Conservation (phyloP, 192 early-diverging fungal genomes). For the Podochytrium sp. region DNA sequence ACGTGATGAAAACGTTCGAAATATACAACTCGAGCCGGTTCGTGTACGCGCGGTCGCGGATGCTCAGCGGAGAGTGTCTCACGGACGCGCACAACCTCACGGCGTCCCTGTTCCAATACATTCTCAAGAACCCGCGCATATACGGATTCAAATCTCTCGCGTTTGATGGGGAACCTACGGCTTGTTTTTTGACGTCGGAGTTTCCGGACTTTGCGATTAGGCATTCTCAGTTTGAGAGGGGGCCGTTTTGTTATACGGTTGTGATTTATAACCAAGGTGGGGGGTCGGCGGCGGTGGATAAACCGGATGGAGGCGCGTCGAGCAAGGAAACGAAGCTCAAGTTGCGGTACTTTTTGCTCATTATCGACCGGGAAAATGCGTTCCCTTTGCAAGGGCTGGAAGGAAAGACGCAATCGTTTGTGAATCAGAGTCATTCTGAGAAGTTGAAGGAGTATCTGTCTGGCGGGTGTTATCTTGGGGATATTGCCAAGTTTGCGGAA, state of each 20-base stretch:
- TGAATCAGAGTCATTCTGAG: slow-evolving; percentile 37
- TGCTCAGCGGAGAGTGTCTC: slow-evolving; percentile 38
- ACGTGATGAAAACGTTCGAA: slow-evolving; percentile 45
- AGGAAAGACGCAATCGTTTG: slow-evolving; percentile 10
- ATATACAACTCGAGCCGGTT: slow-evolving; percentile 44
- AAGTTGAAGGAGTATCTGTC: slow-evolving; percentile 49
- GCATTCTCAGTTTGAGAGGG: slow-evolving; percentile 27
- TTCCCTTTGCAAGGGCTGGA: slow-evolving; percentile 42
- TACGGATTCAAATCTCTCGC: slow-evolving; percentile 52
- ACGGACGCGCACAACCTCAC: slow-evolving; percentile 33
- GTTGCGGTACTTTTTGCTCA: slow-evolving; percentile 47
- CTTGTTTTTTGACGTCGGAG: slow-evolving; percentile 43
- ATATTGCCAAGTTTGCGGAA: slow-evolving; percentile 51
- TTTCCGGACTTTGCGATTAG: slow-evolving; percentile 39
- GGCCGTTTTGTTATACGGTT: slow-evolving; percentile 43
- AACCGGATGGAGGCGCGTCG: not conserved
- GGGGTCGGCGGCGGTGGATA: not conserved
- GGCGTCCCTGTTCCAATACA: slow-evolving; percentile 51
- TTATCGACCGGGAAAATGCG: slow-evolving; percentile 38
- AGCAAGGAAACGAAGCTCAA: not conserved
- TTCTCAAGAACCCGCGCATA: slow-evolving; percentile 51
- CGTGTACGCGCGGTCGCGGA: slow-evolving; percentile 46
- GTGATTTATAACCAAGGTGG: slow-evolving; percentile 34
- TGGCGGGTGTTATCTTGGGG: slow-evolving; percentile 54
- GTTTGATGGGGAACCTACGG: slow-evolving; percentile 35